Base-by-base conservation (phyloP, 108 stramenopile genomes). In the Cyclotella baltica region DNA sequence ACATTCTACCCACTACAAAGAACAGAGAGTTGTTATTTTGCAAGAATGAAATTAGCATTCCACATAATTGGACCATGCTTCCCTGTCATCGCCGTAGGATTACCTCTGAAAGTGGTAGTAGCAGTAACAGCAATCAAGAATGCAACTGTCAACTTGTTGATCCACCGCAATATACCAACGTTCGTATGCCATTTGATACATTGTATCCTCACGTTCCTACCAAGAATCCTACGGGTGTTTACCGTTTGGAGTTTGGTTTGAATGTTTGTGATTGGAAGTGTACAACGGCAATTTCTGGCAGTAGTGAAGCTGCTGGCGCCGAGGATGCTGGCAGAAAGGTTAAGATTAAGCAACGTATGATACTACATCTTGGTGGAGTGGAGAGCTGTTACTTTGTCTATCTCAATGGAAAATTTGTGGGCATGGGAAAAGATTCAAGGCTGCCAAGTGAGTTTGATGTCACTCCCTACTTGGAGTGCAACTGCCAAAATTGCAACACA, bases 351-450 rank as follows among this genome's bases (percentile, higher is more conserved):
- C 74, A 35, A 52, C 67, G 55, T 81, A 74, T 83, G 72, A 78
- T 61, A 29, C 93, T 67, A 19, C 92, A 62, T 69, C 92, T 62
- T 84, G 95, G 77, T 87, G 94, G 31, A 13, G 83, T 91, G 3
- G 95, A 93, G 71, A 83, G 92, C 4, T 90, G 88, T 25, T 91
- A 88, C 68, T 92, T 88, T 73, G 87, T 95, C 0, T 94, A 81
- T 67, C 64, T 93, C 61, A 93, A 97, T 75, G 92, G 87, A 0
- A 31, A 78, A 4, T 75, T 78, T 37, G 73, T 96, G 3, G 97
- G 97, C 16, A 95, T 90, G 73, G 84, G 82, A 35, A 90, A 96
- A 70, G 97, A 97, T 77, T 90, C 88, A 19, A 83, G 91, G 52
- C 68, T 96, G 19, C 91, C 92, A 3, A 82, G 82, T 27, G 92